Evolutionary conservation across 352 stramenopile species (phyloP).

Genomic region (Phytophthora colocasiae): DNA sequence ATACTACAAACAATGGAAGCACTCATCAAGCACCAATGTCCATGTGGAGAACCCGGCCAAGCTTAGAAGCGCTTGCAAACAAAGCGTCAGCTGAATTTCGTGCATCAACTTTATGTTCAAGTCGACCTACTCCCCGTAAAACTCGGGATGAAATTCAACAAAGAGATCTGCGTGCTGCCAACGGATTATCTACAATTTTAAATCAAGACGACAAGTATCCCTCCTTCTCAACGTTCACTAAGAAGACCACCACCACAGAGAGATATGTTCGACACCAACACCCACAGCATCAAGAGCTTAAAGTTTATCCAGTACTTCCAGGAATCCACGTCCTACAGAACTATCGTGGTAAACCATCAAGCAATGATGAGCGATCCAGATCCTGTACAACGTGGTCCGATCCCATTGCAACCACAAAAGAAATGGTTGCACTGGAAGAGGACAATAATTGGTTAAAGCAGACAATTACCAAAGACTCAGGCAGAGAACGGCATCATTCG

Average conservation of each 20-base stretch:
- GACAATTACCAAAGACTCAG: background rate
- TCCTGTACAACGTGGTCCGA: background rate
- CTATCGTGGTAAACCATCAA: background rate
- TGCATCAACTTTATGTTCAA: background rate
- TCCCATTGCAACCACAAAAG: background rate
- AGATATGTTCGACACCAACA: constrained; percentile 5
- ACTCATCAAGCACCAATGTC: background rate
- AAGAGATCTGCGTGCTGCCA: background rate
- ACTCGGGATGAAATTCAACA: background rate
- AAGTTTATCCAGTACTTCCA: constrained; percentile 25
- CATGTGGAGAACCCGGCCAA: constrained; percentile 3
- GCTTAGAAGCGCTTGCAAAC: background rate
- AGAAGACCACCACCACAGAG: background rate
- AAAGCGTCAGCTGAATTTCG: background rate
- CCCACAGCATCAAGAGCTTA: constrained; percentile 1
- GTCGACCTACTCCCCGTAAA: background rate
- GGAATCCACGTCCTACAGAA: constrained; percentile 20
- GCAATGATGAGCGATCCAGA: no score
- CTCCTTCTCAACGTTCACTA: constrained; percentile 5
- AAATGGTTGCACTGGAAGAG: constrained; percentile 7
- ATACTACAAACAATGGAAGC: no score
- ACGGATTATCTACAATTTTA: constrained; percentile 15
- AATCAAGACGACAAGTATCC: constrained; percentile 8
- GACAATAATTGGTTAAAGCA: background rate
- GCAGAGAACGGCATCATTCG: background rate